Percentiles rank a stretch among this genome's conserved stretches.
Conservation (phyloP, 2,329 filamentous ascomycete species). For the Epichloe gansuensis region DNA sequence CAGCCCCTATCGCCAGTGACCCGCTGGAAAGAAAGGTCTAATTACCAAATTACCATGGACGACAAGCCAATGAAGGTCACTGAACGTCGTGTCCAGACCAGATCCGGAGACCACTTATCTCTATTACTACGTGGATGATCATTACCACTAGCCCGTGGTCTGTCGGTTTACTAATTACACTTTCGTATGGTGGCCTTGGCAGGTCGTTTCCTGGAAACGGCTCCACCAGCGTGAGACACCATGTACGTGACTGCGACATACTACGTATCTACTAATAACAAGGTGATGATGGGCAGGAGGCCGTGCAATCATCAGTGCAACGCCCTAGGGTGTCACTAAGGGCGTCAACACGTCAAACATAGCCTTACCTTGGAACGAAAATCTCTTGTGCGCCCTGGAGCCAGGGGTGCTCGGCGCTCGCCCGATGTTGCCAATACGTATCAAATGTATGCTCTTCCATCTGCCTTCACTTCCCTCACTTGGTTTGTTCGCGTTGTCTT, state of each 20-base stretch:
- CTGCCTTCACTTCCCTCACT: background rate
- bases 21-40: background rate
- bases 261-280: background rate
- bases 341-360: background rate
- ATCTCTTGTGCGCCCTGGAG: background rate
- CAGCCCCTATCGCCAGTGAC: background rate
- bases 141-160: background rate
- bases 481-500: background rate
- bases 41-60: background rate
- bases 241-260: background rate
- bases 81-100: background rate
- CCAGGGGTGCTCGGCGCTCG: background rate
- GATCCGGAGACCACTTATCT: background rate
- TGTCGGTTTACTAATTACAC: background rate
- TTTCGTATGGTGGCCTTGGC: constrained; percentile 2
- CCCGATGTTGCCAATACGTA: background rate
- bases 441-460: too few species aligned
- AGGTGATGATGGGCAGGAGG: background rate
- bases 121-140: background rate
- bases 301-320: background rate
- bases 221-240: constrained; percentile 5
- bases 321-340: background rate
- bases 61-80: background rate
- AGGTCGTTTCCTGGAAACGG: background rate
- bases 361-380: background rate